Base-by-base conservation (phyloP, 371 early-diverging fungal species). In the Blyttiomyces sp. region DNA sequence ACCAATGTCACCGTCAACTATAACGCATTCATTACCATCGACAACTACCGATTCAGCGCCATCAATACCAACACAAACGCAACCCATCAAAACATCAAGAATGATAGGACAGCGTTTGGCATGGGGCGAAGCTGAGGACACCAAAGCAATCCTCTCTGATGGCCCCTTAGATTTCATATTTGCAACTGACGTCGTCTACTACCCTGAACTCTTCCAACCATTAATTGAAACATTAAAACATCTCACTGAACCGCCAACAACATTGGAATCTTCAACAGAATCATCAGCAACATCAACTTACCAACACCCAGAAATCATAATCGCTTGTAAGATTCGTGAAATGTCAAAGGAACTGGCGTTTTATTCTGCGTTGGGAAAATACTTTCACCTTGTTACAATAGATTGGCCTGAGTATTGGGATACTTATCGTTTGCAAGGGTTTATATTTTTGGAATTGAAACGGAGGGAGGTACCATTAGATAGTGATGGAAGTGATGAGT, bases 111-210 rank as follows among this genome's bases (percentile, higher is more conserved):
- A 31, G 9, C 13, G n/a, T 27, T 28, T 59, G 27, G 59, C 19
- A 32, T 59, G 59, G 59, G 50, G 59, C 6, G n/a, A 19, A 7
- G 49, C 17, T n/a, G 21, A 3, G 3, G 24, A 59, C 30, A 3
- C 42, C 9, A 42, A 48, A 13, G 2, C 4, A 2, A 49, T 59
- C 27, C 50, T 48, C 7, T 16, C 9, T 23, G 13, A 46, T 16
- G 16, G 50, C 7, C 6, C 9, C 50, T 17, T 50, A 4, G 59
- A 59, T 39, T 17, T 59, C 32, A 24, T 59, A 49, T 59, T 59
- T 50, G 59, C 59, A 50, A 19, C 50, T 2, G 59, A 59, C 33
- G 59, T 59, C 26, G 50, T 49, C 50, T 59, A 59, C 28, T 59
- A 59, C 26, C 59, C 59, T 2, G 26, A 49, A 7, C 50, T 59